Percentiles rank a stretch among this genome's conserved stretches.
Evolutionary conservation across 257 asterid genomes (phyloP).

Genomic region (Petunia axillaris): DNA sequence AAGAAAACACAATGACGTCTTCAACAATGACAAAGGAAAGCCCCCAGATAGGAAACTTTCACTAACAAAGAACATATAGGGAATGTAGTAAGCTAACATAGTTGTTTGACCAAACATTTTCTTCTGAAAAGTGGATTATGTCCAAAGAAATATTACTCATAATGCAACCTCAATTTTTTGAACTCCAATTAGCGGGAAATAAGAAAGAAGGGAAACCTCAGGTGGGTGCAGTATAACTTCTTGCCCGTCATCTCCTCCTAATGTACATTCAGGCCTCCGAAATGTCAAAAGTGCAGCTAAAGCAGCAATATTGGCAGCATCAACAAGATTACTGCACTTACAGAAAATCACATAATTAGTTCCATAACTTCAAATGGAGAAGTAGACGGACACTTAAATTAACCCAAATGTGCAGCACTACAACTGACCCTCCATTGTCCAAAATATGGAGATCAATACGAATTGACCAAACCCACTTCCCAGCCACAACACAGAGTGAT

Average conservation of each 20-base stretch:
- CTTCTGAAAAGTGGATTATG: conserved; percentile 1
- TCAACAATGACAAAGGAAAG: background rate
- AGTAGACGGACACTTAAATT: background rate
- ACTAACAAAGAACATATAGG: conserved; percentile 7
- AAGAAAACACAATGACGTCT: background rate
- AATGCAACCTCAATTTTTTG: background rate
- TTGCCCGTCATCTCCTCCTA: conserved; percentile 86
- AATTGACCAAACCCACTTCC: conserved; percentile 94
- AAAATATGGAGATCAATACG: conserved; percentile 88
- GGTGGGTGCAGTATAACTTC: conserved; percentile 79
- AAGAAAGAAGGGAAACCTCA: conserved; percentile 56
- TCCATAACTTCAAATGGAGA: conserved; percentile 6
- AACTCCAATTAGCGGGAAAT: background rate
- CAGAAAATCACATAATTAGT: conserved; percentile 9
- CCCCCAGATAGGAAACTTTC: background rate
- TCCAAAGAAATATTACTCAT: conserved; percentile 5
- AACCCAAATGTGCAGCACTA: conserved; percentile 20
- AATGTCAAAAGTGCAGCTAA: conserved; percentile 89
- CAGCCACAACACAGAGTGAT: conserved; percentile 91
- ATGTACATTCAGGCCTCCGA: conserved; percentile 88
- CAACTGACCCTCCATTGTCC: conserved; percentile 92
- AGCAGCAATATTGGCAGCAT: conserved; percentile 96
- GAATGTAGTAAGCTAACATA: background rate
- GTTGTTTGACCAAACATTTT: conserved; percentile 7
- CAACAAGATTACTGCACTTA: conserved; percentile 80